Evolutionary conservation across 2,329 filamentous ascomycete genomes (phyloP), one percentile per base, ranked within the genome.

Genomic region (Conoideocrella luteorostrata): DNA sequence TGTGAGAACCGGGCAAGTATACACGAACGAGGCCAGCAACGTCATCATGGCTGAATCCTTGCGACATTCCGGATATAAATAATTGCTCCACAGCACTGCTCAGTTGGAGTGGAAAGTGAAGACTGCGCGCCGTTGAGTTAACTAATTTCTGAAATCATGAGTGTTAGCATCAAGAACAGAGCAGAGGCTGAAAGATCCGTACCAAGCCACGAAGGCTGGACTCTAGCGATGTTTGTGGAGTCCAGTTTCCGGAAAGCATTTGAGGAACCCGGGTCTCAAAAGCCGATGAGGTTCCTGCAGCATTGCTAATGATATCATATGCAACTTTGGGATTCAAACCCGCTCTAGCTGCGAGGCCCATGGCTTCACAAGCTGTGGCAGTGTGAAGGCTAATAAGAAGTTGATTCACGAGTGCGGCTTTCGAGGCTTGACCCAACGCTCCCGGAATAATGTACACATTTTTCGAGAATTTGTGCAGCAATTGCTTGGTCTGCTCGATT

Each of bases 391-490:
- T 73, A 1, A 70, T 68, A 26, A 77, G 57, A 4, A 76, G 69
- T 53, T 76, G 71, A 53, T 75, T 71, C 18, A 74, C 64, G 62
- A 75, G 73, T 51, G 75, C 75, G 52, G 75, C 68, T 44, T 75
- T 76, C 41, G 71, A 74, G 2, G 72, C 74, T 0, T 68, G 69
- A 0, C 73, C 73, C 12, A 72, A 50, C 0, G 69, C 71, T 1
- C 72, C 72, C 0, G 69, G 67, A 10, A 39, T 69, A 2, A 72
- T 53, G 48, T 69, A 73, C 4, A 84, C 60, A 51, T 81, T 81
- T 28, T 67, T 69, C 1, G 77, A 73, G 68, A 84, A 75, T 47
- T 70, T 68, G 32, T 74, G 65, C 1, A 84, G 65, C 4, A 84
- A 58, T 29, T 66, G 69, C n/a, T 69, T 67, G 0, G 74, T 29